Percentiles rank a stretch among this genome's conserved stretches.
phyloP scores from a whole-genome alignment of 208 protist species.

The Trypanosoma cruzi region DNA sequence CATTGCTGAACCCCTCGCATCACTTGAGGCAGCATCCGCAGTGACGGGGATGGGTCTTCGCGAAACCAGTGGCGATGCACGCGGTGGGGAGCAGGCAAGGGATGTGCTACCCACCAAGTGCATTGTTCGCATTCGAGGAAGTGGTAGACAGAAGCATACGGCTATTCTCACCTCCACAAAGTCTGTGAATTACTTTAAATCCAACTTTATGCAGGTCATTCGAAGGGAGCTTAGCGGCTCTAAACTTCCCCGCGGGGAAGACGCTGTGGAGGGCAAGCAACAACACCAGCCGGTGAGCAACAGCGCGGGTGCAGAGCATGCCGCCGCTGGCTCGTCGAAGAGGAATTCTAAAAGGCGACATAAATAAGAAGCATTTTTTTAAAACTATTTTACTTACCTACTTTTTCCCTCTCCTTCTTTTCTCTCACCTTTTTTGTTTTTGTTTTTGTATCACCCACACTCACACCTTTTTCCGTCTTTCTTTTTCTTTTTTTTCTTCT shows the following conservation, averaged over 20 bases:
- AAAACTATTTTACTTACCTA: slow-evolving; percentile 3
- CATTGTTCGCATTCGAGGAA: slow-evolving; percentile 72
- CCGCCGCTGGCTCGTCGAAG: slow-evolving; percentile 6
- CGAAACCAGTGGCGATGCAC: background rate
- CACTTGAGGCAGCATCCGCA: background rate
- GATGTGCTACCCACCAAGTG: slow-evolving; percentile 65
- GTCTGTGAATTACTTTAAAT: slow-evolving; percentile 76
- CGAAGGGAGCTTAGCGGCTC: slow-evolving; percentile 66
- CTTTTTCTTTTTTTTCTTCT: slow-evolving; percentile 11
- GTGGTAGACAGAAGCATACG: slow-evolving; percentile 63
- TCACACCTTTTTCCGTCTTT: background rate
- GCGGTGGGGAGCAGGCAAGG: background rate
- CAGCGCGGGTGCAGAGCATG: background rate
- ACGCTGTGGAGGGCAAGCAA: slow-evolving; percentile 11
- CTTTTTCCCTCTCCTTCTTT: background rate
- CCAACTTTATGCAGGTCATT: slow-evolving; percentile 73
- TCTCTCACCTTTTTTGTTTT: background rate
- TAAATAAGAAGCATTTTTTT: slow-evolving; percentile 3
- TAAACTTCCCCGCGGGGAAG: slow-evolving; percentile 45
- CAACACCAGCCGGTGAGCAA: background rate
- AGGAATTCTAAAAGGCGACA: slow-evolving; percentile 7
- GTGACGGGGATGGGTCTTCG: background rate
- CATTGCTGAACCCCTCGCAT: slow-evolving; percentile 33
- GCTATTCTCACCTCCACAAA: slow-evolving; percentile 56
- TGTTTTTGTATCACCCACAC: no score